Percentiles rank a stretch among this genome's conserved stretches.
These are phyloP conservation scores for Periconia sp. DNA, from an alignment of 2,329 filamentous ascomycete species.

Conservation along the genomic window DNA sequence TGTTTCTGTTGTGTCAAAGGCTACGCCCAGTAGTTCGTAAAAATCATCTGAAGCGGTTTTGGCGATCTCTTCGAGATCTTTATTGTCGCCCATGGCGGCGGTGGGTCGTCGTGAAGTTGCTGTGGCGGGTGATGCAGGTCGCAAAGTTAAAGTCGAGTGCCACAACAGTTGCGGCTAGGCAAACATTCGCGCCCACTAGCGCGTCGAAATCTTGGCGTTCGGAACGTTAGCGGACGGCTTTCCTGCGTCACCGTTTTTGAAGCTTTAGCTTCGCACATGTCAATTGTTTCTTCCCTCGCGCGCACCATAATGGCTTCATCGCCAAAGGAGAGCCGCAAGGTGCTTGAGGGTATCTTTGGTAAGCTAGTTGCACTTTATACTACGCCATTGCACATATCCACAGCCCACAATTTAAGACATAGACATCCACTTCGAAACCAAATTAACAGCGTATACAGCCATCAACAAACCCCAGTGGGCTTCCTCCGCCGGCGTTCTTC, in stretches of 20 bases:
- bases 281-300: conserved; percentile 15
- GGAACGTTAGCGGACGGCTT: no score
- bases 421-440: no score
- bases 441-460: conserved; percentile 59
- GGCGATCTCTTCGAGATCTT: conserved; percentile 52
- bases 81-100: conserved; percentile 44
- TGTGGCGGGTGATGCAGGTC: neutral
- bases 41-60: conserved; percentile 64
- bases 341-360: conserved; percentile 70
- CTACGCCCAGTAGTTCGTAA: conserved; percentile 75
- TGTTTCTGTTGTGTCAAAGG: conserved; percentile 67
- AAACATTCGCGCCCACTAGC: neutral
- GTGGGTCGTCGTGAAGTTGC: neutral
- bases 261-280: conserved; percentile 26
- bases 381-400: conserved; percentile 26
- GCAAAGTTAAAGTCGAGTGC: neutral
- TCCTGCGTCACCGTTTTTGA: conserved; percentile 6
- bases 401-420: no score
- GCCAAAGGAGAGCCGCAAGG: conserved; percentile 46
- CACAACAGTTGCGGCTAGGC: neutral
- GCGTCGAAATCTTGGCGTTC: conserved; percentile 6
- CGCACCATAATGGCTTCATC: conserved; percentile 33
- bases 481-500: conserved; percentile 88
- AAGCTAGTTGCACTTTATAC: conserved; percentile 22
- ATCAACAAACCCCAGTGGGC: conserved; percentile 91